Conservation (phyloP, 768 basidiomycete genomes). For the Tricholoma flavovirens region DNA sequence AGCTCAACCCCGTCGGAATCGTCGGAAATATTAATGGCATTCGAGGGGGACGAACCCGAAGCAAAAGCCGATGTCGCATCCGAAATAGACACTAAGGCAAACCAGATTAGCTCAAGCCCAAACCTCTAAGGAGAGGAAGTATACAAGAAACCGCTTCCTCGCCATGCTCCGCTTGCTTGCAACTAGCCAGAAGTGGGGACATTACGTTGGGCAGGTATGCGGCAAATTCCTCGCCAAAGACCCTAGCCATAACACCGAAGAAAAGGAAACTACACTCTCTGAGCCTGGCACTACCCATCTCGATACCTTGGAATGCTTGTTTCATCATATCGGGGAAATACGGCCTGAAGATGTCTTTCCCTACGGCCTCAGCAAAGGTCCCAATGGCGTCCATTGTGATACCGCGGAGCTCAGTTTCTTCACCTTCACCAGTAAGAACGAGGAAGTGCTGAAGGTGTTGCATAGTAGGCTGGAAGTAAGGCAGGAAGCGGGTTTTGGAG, state of each 20-base stretch:
- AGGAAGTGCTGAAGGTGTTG: constrained; percentile 85
- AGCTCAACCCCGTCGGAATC: constrained; percentile 54
- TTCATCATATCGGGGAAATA: constrained; percentile 97
- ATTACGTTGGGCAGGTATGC: constrained; percentile 82
- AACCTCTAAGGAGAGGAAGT: constrained; percentile 13
- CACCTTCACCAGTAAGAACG: constrained; percentile 76
- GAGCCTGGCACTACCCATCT: constrained; percentile 80
- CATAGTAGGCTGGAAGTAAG: constrained; percentile 94
- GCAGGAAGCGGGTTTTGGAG: constrained; percentile 82
- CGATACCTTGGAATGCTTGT: constrained; percentile 85
- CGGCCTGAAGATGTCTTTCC: constrained; percentile 88
- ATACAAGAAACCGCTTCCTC: constrained; percentile 46
- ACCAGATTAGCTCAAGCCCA: constrained; percentile 3
- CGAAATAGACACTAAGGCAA: constrained; percentile 39
- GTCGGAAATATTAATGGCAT: constrained; percentile 59
- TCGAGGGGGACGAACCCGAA: constrained; percentile 68
- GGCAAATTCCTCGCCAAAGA: constrained; percentile 93
- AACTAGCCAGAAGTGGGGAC: constrained; percentile 76
- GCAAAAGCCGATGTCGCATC: constrained; percentile 60
- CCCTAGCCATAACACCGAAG: constrained; percentile 97
- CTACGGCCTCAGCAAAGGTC: constrained; percentile 96
- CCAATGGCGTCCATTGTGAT: constrained; percentile 99
- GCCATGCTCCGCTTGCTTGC: constrained; percentile 77
- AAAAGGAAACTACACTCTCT: constrained; percentile 96
- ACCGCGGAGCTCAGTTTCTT: constrained; percentile 90